Percentiles rank a stretch among this genome's conserved stretches.
These are phyloP conservation scores for Massarina eburnea DNA, from an alignment of 2,329 filamentous ascomycete species.

Conservation along the genomic window DNA sequence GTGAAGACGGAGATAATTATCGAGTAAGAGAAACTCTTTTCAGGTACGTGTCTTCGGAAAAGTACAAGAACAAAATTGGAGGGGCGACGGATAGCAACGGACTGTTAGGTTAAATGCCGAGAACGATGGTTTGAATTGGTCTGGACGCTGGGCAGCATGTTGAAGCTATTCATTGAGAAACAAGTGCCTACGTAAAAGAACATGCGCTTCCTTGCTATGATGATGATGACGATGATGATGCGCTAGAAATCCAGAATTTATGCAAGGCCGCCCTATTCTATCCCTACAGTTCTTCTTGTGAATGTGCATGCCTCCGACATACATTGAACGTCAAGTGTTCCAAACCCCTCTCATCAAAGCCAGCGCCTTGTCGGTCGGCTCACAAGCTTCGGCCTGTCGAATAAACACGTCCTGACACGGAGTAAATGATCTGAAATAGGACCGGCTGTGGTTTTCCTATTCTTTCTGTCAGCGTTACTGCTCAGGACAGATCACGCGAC, in stretches of 20 bases:
- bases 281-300: background rate
- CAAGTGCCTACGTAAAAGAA: background rate
- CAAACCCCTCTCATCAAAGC: background rate
- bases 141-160: no score
- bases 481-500: background rate
- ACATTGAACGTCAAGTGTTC: background rate
- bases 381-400: background rate
- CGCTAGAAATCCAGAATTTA: background rate
- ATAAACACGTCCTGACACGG: background rate
- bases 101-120: background rate
- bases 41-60: background rate
- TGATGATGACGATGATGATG: background rate
- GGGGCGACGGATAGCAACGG: background rate
- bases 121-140: conserved; percentile 4
- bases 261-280: background rate
- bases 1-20: conserved; percentile 6
- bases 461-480: background rate
- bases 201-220: background rate
- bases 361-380: background rate
- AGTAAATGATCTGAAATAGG: background rate
- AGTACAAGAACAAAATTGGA: background rate
- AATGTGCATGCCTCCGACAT: background rate
- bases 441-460: background rate
- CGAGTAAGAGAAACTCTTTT: conserved; percentile 13
- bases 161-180: background rate